A percentile compares a stretch with the other conserved stretches of the same genome.
phyloP scores from a whole-genome alignment of 495 filamentous ascomycete species.

The Xylaria venustula region DNA sequence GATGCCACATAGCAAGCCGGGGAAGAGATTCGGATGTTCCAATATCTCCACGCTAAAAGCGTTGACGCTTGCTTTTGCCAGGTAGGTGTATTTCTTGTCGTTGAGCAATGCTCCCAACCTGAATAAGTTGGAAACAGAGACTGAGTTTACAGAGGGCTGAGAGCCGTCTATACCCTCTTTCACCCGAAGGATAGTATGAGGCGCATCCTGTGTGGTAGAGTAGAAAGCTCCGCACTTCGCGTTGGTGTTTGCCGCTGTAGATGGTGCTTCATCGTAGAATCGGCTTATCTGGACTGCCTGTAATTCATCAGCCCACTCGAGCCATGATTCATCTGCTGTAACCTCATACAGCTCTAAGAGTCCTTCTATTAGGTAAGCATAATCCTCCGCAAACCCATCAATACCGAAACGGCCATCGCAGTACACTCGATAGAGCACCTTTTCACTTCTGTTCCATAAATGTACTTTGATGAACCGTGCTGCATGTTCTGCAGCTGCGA shows the following conservation, averaged over 20 bases:
- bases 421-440: constrained; percentile 72
- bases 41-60: constrained; percentile 89
- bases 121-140: constrained; percentile 79
- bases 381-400: constrained; percentile 88
- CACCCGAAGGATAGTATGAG: constrained; percentile 78
- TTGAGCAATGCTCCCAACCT: constrained; percentile 70
- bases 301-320: constrained; percentile 79
- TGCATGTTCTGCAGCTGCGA: constrained; percentile 64
- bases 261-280: constrained; percentile 58
- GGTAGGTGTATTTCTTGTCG: constrained; percentile 59
- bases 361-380: constrained; percentile 84
- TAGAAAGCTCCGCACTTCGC: constrained; percentile 72
- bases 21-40: constrained; percentile 88
- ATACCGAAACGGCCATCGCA: constrained; percentile 70
- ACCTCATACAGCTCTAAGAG: constrained; percentile 86
- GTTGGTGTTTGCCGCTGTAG: constrained; percentile 14
- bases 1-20: constrained; percentile 71
- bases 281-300: constrained; percentile 63
- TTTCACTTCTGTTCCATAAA: constrained; percentile 66
- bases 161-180: constrained; percentile 93
- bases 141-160: constrained; percentile 84
- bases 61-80: constrained; percentile 70
- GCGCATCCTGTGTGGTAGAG: constrained; percentile 66
- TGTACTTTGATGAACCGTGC: constrained; percentile 73
- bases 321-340: constrained; percentile 75